These are phyloP conservation scores for Penicillium fimorum DNA, from an alignment of 495 filamentous ascomycete species.

Conservation along the genomic window DNA sequence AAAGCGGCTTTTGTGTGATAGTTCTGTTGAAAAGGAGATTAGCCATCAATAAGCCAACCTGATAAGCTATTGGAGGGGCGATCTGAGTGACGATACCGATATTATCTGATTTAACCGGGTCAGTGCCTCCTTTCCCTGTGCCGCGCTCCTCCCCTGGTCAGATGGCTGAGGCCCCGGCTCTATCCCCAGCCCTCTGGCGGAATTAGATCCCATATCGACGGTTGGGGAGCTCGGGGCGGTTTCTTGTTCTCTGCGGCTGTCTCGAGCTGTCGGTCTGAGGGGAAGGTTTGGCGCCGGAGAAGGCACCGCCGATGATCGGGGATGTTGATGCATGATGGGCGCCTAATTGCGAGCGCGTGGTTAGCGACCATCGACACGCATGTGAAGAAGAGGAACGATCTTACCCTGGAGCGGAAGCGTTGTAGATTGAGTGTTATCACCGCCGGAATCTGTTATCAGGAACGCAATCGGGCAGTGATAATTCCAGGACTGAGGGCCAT, in stretches of 20 bases:
- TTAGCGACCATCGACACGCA: neutral
- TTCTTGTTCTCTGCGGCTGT: slow-evolving; percentile 66
- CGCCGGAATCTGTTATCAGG: slow-evolving; percentile 34
- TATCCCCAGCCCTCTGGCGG: slow-evolving; percentile 38
- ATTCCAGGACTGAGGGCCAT: slow-evolving; percentile 38
- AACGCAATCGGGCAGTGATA: slow-evolving; percentile 32
- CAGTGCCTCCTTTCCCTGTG: slow-evolving; percentile 55
- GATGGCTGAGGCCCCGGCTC: slow-evolving; percentile 44
- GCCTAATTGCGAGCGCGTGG: slow-evolving; percentile 1
- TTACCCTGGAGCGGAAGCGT: slow-evolving; percentile 11
- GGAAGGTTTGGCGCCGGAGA: slow-evolving; percentile 65
- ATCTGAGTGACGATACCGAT: slow-evolving; percentile 57
- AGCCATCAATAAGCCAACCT: slow-evolving; percentile 11
- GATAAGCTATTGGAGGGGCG: slow-evolving; percentile 1
- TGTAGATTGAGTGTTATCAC: slow-evolving; percentile 26
- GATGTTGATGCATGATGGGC: slow-evolving; percentile 77
- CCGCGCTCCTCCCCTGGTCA: slow-evolving; percentile 38
- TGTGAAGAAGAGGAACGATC: neutral
- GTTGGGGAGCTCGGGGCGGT: slow-evolving; percentile 34
- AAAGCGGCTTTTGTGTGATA: slow-evolving; percentile 88
- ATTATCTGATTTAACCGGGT: slow-evolving; percentile 86
- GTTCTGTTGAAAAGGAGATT: slow-evolving; percentile 55
- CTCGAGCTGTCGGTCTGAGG: slow-evolving; percentile 63
- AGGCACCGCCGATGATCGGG: slow-evolving; percentile 58
- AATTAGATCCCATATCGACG: slow-evolving; percentile 37